Evolutionary conservation across 1,139 yeast species (phyloP).

Genomic region (Protomyces lactucae-debilis): DNA sequence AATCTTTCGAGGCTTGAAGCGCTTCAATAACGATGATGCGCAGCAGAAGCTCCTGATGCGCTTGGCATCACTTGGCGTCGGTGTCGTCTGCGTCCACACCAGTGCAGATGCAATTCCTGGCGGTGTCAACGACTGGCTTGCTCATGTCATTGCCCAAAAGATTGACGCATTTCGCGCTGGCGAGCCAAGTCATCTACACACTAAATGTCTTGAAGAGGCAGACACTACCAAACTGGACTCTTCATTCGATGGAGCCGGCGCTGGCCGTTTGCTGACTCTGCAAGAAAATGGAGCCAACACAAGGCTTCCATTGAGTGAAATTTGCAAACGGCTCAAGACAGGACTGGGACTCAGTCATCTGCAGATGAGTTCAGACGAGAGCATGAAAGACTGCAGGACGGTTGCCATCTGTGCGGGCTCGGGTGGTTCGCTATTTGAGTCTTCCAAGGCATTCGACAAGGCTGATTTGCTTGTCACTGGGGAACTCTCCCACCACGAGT

Average conservation of each 20-base stretch:
- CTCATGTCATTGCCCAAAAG: slow-evolving; percentile 51
- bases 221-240: slow-evolving; percentile 28
- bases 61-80: slow-evolving; percentile 67
- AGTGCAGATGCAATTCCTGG: slow-evolving; percentile 88
- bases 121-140: slow-evolving; percentile 92
- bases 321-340: slow-evolving; percentile 45
- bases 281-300: slow-evolving; percentile 41
- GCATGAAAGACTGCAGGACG: slow-evolving; percentile 43
- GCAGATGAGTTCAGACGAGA: slow-evolving; percentile 45
- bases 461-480: slow-evolving; percentile 88
- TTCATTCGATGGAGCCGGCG: slow-evolving; percentile 58
- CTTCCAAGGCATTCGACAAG: slow-evolving; percentile 40
- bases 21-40: slow-evolving; percentile 61
- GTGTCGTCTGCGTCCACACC: slow-evolving; percentile 94
- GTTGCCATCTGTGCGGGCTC: slow-evolving; percentile 97
- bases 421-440: slow-evolving; percentile 66
- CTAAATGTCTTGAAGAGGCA: slow-evolving; percentile 31
- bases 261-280: slow-evolving; percentile 70
- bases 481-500: slow-evolving; percentile 90
- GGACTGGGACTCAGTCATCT: slow-evolving; percentile 52
- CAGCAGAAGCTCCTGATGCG: slow-evolving; percentile 74
- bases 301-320: neutral
- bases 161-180: neutral
- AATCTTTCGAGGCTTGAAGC: slow-evolving; percentile 80
- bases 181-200: slow-evolving; percentile 5